Conservation (phyloP, 345 rosid species). For the Eucalyptus albens region DNA sequence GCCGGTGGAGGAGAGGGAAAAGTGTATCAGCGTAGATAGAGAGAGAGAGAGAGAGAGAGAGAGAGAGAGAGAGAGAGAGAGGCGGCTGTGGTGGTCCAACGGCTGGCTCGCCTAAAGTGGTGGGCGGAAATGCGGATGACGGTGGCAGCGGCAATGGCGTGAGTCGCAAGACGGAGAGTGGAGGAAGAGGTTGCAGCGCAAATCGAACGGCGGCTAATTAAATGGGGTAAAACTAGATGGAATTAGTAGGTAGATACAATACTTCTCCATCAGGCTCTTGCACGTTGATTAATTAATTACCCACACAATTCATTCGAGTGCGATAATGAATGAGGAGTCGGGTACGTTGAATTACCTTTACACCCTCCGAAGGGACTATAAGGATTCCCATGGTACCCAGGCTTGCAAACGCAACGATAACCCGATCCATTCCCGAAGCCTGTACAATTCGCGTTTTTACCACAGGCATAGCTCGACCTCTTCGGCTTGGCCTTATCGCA, state of each 20-base stretch:
- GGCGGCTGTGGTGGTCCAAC: no score
- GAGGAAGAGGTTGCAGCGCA: neutral
- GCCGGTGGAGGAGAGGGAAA: no score
- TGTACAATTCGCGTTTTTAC: accelerated
- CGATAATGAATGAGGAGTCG: neutral
- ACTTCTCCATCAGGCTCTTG: neutral
- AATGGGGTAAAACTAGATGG: neutral
- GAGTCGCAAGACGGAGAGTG: neutral
- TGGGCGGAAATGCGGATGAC: no score
- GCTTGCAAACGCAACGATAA: neutral
- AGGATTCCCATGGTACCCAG: accelerated
- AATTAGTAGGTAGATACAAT: neutral
- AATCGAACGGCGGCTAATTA: neutral
- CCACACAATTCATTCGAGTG: neutral
- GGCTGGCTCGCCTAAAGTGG: no score
- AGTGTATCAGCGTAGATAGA: no score
- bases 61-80: no score
- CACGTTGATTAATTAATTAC: neutral
- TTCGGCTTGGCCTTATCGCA: accelerated
- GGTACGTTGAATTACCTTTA: neutral
- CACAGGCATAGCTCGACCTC: neutral
- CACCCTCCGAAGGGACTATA: accelerated
- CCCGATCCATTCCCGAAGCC: accelerated
- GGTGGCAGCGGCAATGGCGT: neutral
- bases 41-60: no score